A percentile compares a stretch with the other conserved stretches of the same genome.
phyloP scores from a whole-genome alignment of 768 basidiomycete genomes.

The Boletus vinaceobasis region DNA sequence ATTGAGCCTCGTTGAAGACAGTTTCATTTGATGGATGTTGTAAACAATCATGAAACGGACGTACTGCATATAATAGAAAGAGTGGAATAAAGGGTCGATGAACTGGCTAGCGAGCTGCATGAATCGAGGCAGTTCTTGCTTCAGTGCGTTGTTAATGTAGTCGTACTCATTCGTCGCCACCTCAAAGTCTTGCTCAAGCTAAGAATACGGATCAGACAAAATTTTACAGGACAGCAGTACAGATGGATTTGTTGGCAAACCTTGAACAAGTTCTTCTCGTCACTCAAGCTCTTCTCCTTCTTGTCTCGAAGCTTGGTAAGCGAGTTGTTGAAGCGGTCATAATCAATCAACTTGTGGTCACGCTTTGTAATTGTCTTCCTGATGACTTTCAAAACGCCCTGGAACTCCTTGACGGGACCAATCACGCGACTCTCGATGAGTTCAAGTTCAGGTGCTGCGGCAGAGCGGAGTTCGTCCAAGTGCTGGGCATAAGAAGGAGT shows the following conservation, averaged over 20 bases:
- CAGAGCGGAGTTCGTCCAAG: constrained; percentile 78
- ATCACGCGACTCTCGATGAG: constrained; percentile 85
- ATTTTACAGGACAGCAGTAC: background rate
- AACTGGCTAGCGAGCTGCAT: constrained; percentile 83
- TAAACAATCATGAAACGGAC: constrained; percentile 32
- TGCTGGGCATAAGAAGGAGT: constrained; percentile 67
- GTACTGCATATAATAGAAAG: constrained; percentile 99
- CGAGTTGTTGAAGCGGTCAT: constrained; percentile 94
- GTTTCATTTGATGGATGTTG: background rate
- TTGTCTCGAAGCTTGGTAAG: constrained; percentile 95
- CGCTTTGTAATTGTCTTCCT: constrained; percentile 94
- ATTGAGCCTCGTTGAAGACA: constrained; percentile 59
- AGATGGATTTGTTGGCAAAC: constrained; percentile 36
- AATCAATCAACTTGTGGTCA: constrained; percentile 96
- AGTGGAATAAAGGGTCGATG: constrained; percentile 96
- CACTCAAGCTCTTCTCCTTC: constrained; percentile 93
- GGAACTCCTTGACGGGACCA: constrained; percentile 86
- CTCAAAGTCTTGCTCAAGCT: constrained; percentile 97
- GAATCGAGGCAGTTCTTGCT: constrained; percentile 92
- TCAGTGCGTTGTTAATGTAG: constrained; percentile 84
- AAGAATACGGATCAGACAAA: background rate
- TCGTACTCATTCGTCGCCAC: constrained; percentile 90
- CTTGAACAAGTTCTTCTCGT: constrained; percentile 98
- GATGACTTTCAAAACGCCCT: constrained; percentile 80
- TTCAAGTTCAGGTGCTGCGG: constrained; percentile 87